A percentile compares a stretch with the other conserved stretches of the same genome.
These are phyloP conservation scores for Talaromyces stipitatus DNA, from an alignment of 495 filamentous ascomycete species.

Conservation along the genomic window DNA sequence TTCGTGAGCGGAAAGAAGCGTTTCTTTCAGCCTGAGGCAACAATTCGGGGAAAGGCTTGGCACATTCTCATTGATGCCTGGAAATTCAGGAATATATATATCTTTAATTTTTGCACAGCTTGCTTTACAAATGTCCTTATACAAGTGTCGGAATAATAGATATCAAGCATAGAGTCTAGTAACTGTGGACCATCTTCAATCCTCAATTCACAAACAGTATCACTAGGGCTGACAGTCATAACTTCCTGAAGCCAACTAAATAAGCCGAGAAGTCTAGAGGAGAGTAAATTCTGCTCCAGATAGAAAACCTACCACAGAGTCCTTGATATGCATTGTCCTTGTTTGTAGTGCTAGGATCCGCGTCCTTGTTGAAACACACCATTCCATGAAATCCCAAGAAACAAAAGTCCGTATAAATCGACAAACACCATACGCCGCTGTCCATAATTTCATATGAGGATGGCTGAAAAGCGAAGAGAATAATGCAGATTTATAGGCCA, in stretches of 20 bases:
- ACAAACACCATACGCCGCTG: background rate
- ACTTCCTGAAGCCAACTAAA: no score
- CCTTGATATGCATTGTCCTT: no score
- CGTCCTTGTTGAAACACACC: background rate
- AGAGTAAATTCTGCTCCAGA: no score
- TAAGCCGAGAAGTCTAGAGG: no score
- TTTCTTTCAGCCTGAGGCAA: background rate
- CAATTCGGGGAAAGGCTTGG: slow-evolving; percentile 4
- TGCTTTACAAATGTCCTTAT: background rate
- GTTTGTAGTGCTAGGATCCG: no score
- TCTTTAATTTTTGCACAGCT: background rate
- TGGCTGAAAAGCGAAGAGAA: background rate
- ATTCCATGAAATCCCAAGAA: background rate
- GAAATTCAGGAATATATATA: background rate
- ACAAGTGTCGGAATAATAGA: background rate
- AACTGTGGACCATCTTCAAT: background rate
- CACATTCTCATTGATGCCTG: background rate
- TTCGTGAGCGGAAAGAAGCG: background rate
- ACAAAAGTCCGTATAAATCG: background rate
- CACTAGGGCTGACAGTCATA: background rate
- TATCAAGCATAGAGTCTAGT: background rate
- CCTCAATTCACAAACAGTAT: background rate
- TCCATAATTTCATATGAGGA: background rate
- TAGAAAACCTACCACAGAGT: no score
- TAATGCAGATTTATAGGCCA: background rate